Evolutionary conservation across 2,329 filamentous ascomycete species (phyloP), one percentile per base, ranked within the genome.

Genomic region (Xylaria sp.): DNA sequence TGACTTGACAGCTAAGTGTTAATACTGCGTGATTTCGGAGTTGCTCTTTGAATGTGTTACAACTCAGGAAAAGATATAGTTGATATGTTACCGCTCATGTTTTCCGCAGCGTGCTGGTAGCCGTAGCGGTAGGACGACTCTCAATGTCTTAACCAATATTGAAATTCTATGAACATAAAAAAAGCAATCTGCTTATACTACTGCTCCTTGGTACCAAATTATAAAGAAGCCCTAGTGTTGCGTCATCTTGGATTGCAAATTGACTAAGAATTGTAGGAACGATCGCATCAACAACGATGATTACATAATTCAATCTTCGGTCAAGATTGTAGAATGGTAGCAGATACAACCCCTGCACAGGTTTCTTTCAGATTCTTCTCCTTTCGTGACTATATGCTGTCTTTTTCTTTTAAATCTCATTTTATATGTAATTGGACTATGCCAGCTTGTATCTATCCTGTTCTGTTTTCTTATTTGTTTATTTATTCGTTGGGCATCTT

Each of bases 341-440:
- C 7, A 37, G 34, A 37, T 37, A 37, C 82, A 77, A 75, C 82
- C 84, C 80, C 78, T 81, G 77, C 77, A 81, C 81, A 80, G 81
- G 81, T 81, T 81, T 58, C 23, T 28, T 28, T 51, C 1, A 28
- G 13, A 1, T 15, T 51, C 15, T 15, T 4, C 23, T 28, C 3
- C 23, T 28, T 51, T 28, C 3, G 46, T 50, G 15, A 2, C 20
- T 51, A 13, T 28, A 1, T 56, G 46, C 13, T 58, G 2, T 28
- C 41, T 28, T 51, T 23, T 50, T 39, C 48, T 20, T n/a, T 50
- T 37, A 5, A 51, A 15, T 15, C 4, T 18, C 39, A 28, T 28
- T 28, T 28, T 28, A 28, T 28, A 28, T 28, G 3, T 28, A 28
- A 28, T 28, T 28, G 28, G 28, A 4, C 28, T 28, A 28, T 28